phyloP scores from a whole-genome alignment of 2,329 filamentous ascomycete genomes.

The Pseudogymnoascus verrucosus region DNA sequence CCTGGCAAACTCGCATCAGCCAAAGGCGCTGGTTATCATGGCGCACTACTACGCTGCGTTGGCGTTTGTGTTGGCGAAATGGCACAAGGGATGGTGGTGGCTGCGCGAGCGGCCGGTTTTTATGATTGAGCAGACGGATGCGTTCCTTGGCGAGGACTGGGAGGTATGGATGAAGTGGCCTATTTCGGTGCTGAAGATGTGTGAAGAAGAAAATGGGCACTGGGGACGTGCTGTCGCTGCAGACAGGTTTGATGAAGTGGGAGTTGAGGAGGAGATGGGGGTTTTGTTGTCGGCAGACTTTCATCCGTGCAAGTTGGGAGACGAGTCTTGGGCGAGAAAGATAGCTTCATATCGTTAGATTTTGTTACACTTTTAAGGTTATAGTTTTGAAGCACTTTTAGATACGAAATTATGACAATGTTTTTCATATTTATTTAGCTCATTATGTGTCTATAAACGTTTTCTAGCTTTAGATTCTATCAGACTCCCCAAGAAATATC shows the following conservation, averaged over 20 bases:
- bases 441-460: not conserved
- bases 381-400: not conserved
- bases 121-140: slow-evolving; percentile 17
- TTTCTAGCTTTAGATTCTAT: not conserved
- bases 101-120: slow-evolving; percentile 16
- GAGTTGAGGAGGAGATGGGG: not conserved
- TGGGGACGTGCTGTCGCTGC: not conserved
- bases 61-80: slow-evolving; percentile 13
- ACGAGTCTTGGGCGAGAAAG: not conserved
- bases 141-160: slow-evolving; percentile 14
- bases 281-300: not conserved
- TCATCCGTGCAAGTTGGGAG: slow-evolving; percentile 2
- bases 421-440: not conserved
- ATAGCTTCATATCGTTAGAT: not conserved
- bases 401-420: not conserved
- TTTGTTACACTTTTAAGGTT: not conserved
- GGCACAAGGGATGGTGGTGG: slow-evolving; percentile 16
- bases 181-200: not conserved
- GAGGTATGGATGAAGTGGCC: slow-evolving; percentile 18
- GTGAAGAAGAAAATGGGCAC: not conserved
- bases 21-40: slow-evolving; percentile 15
- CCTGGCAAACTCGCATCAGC: slow-evolving; percentile 13
- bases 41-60: slow-evolving; percentile 17
- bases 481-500: not conserved
- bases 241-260: not conserved